Base-by-base conservation (phyloP, 2,329 filamentous ascomycete species). In the Amphichorda felina region DNA sequence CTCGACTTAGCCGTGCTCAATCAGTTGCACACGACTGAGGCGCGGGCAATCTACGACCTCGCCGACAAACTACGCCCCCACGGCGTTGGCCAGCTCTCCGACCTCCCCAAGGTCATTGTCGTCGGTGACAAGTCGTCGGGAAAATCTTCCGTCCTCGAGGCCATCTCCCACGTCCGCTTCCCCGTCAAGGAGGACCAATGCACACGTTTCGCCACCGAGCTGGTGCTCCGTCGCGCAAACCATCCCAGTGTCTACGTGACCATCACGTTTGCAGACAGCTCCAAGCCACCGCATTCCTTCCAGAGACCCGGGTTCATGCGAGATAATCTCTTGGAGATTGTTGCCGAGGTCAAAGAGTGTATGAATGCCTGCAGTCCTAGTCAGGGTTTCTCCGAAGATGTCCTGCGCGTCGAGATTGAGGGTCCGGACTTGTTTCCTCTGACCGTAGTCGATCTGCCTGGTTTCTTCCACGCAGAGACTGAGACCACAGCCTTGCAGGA, bases 91-190 rank as follows among this genome's bases (percentile, higher is more conserved):
- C 61, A 50, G 2, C 59, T 68, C 11, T 56, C 71, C 17, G 53
- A 65, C 26, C 53, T 72, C 0, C 70, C 71, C 2, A 66, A 72
- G 43, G 59, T 75, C 26, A 63, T 78, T 4, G 72, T 78, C 4
- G 70, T 70, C 19, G 74, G 76, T 4, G 68, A 75, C 36, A 71
- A 75, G 38, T 75, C 68, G 0, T 66, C 68, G 1, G 75, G 75
- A 3, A 81, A 81, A 46, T 75, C 68, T n/a, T 79, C 72, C 0
- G 72, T 79, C 0, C 62, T 81, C 0, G 71, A 80, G 42, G 76
- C 75, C 0, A 72, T 82, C 32, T 72, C 74, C 0, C 64, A 68
- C 8, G 67, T 82, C 2, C 63, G 64, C 0, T 79, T 81, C 32
- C 70, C 72, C 0, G 55, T 65, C 9, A 69, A 75, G 5, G 65